These are phyloP conservation scores for Porphyra umbilicalis DNA, from an alignment of 31 red algal species.

Conservation along the genomic window DNA sequence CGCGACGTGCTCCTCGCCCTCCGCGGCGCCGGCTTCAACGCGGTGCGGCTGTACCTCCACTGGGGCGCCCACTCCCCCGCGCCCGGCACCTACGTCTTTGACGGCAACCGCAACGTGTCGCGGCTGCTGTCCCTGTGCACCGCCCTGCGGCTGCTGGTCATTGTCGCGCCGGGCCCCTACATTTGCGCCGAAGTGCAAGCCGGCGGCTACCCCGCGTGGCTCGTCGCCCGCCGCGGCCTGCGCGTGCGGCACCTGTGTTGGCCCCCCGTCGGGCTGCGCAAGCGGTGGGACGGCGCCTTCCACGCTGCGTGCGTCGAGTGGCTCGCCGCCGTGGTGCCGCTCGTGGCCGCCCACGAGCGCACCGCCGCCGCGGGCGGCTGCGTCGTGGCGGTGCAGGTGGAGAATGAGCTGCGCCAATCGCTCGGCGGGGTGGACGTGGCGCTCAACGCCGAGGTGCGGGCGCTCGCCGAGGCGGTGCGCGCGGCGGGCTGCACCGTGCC, in stretches of 20 bases:
- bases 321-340: conserved; percentile 36
- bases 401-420: conserved; percentile 78
- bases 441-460: conserved; percentile 50
- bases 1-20: conserved; percentile 33
- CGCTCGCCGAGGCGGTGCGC: conserved; percentile 49
- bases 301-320: conserved; percentile 50
- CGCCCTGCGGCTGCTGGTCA: conserved; percentile 78
- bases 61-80: conserved; percentile 74
- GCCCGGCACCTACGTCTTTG: conserved; percentile 56
- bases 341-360: conserved; percentile 58
- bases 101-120: conserved; percentile 62
- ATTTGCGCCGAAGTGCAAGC: conserved; percentile 81
- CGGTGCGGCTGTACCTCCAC: conserved; percentile 73
- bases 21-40: conserved; percentile 68
- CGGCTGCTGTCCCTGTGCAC: conserved; percentile 57
- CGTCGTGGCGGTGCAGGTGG: conserved; percentile 85
- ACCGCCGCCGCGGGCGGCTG: conserved; percentile 71
- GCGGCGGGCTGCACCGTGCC: conserved; percentile 60
- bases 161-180: conserved; percentile 68
- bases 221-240: conserved; percentile 60
- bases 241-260: conserved; percentile 53
- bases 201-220: conserved; percentile 83
- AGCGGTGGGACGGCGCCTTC: conserved; percentile 74
- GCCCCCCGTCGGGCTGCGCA: conserved; percentile 44
- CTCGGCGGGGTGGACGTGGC: conserved; percentile 41